These are phyloP conservation scores for Boletellus emodensis DNA, from an alignment of 768 basidiomycete species.

Conservation along the genomic window DNA sequence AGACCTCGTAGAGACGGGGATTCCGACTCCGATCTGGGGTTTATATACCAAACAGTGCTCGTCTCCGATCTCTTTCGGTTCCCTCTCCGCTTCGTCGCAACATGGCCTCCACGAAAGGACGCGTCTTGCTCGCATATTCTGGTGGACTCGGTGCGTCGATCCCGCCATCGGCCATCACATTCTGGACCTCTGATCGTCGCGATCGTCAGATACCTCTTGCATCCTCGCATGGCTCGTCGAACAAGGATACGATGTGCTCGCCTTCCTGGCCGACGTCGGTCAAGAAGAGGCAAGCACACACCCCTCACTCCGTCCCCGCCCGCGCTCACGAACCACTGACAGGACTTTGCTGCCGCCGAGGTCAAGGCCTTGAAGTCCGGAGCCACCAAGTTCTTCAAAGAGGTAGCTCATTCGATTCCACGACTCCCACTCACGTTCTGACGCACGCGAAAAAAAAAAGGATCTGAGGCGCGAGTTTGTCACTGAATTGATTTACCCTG, in stretches of 20 bases:
- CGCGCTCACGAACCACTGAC: conserved; percentile 7
- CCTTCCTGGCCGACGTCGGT: conserved; percentile 96
- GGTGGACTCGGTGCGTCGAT: conserved; percentile 83
- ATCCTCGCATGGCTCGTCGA: conserved; percentile 99
- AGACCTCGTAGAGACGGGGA: not conserved
- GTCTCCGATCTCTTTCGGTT: not conserved
- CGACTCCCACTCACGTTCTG: not conserved
- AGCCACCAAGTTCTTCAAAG: conserved; percentile 93
- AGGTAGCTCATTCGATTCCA: conserved; percentile 44
- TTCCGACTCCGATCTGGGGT: not conserved
- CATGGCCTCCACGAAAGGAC: conserved; percentile 50
- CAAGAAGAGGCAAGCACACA: conserved; percentile 68
- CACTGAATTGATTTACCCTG: conserved; percentile 95
- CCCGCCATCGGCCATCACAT: not conserved
- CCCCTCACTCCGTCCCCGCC: not conserved
- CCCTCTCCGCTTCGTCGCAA: not conserved
- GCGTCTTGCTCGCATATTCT: conserved; percentile 96
- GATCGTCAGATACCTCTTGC: conserved; percentile 82
- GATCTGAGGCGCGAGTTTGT: conserved; percentile 95
- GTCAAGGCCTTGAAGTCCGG: conserved; percentile 87
- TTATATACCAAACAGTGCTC: not conserved
- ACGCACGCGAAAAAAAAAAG: conserved; percentile 36
- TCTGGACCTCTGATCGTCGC: conserved; percentile 3
- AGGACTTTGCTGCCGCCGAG: conserved; percentile 93
- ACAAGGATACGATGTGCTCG: conserved; percentile 93